Base-by-base conservation (phyloP, 2,329 filamentous ascomycete genomes). In the Pyrenophora graminea region DNA sequence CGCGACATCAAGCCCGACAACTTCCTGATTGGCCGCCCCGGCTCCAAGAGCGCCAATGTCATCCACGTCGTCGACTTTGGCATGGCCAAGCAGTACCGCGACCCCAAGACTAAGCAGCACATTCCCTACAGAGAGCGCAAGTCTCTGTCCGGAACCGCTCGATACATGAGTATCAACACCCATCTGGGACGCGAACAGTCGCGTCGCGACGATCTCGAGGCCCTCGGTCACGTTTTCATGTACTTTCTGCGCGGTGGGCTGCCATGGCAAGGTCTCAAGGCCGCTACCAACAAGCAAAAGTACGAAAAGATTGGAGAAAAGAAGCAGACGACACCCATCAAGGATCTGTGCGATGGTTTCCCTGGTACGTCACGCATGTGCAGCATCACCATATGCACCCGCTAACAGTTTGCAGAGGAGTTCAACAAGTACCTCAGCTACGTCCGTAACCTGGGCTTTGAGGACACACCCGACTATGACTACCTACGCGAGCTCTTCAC, bases 301-400 rank as follows among this genome's bases (percentile, higher is more conserved):
- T 99, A 99, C 74, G 94, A 99, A 79, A 97, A 97, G 83, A 99
- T 99, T 76, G 94, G 94, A 39, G 93, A 99, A 82, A 97, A 99
- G 88, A 99, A 99, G 81, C 94, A 97, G 79, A 97, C 93, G 0
- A 97, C 94, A 18, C 85, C 85, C 4, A 95, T 99, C 79, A 96
- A 97, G 79, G 94, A 99, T 67, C 85, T 99, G 13, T 97, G 93
- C 73, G 92, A 97, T 65, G 89, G 91, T 44, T 97, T 96, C 77
- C 93, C 94, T 61, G 84, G 84, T 86, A 79, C 34, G 77, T 73
- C 27, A 2, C 10, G 18, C 12, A 8, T 10, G 32, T 8, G 18
- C 17, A 21, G 12, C 19, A 33, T 17, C 8, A 4, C n/a, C 6
- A 12, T 42, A 19, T 12, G 37, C 13, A 30, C 31, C 4, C 32